phyloP scores from a whole-genome alignment of 345 rosid genomes.

The Reutealis trisperma region DNA sequence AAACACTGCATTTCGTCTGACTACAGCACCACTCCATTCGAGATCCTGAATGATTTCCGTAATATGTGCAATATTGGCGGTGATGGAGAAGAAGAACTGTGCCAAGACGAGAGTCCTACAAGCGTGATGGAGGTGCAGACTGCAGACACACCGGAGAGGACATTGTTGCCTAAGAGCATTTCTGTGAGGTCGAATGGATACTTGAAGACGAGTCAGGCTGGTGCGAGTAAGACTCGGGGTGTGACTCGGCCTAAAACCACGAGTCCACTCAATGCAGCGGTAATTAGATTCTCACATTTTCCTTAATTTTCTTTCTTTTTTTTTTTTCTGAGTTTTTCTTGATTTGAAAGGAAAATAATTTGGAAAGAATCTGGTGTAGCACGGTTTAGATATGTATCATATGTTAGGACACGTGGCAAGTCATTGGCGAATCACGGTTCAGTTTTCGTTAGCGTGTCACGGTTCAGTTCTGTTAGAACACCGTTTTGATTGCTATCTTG shows the following conservation, averaged over 20 bases:
- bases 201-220: slow-evolving; percentile 38
- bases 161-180: slow-evolving; percentile 66
- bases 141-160: slow-evolving; percentile 36
- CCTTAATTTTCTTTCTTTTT: neutral
- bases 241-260: slow-evolving; percentile 28
- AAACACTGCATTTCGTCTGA: slow-evolving; percentile 29
- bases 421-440: neutral
- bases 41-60: slow-evolving; percentile 39
- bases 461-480: neutral
- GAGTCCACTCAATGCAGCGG: slow-evolving; percentile 27
- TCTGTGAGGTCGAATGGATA: slow-evolving; percentile 67
- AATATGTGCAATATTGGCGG: slow-evolving; percentile 22
- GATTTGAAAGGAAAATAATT: neutral
- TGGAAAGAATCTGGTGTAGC: neutral
- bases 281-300: neutral
- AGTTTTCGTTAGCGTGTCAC: neutral
- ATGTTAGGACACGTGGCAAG: neutral
- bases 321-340: neutral
- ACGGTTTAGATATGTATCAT: neutral
- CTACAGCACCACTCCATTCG: slow-evolving; percentile 40
- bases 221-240: slow-evolving; percentile 19
- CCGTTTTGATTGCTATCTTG: neutral
- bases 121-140: slow-evolving; percentile 37
- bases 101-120: slow-evolving; percentile 43
- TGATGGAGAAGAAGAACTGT: slow-evolving; percentile 28